These are phyloP conservation scores for Malus hybrid DNA, from an alignment of 331 rosid genomes.

Conservation along the genomic window DNA sequence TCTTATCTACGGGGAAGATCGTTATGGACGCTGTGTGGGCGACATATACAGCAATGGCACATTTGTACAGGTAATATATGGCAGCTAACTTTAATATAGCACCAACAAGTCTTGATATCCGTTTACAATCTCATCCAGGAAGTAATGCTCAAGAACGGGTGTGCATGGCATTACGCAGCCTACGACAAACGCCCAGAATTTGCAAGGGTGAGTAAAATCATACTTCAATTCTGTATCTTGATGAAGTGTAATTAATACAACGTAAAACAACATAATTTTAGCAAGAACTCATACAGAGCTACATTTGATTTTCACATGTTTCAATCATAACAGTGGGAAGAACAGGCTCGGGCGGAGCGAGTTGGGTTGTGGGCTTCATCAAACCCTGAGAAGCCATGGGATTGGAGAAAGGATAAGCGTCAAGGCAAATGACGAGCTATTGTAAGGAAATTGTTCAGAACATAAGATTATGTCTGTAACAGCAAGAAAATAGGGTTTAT, in stretches of 20 bases:
- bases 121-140: conserved; percentile 33
- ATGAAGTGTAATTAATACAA: background rate
- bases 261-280: no score
- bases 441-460: background rate
- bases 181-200: conserved; percentile 65
- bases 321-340: conserved; percentile 53
- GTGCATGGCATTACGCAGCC: conserved; percentile 78
- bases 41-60: conserved; percentile 60
- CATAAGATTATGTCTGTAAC: background rate
- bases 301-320: no score
- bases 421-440: conserved; percentile 15
- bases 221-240: background rate
- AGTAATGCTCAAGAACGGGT: conserved; percentile 73
- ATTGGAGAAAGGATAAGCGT: conserved; percentile 63
- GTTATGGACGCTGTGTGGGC: conserved; percentile 59
- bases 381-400: conserved; percentile 92
- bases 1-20: conserved; percentile 66
- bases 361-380: conserved; percentile 73
- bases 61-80: conserved; percentile 64
- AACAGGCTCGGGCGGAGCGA: conserved; percentile 47
- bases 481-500: background rate
- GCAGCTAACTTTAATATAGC: background rate
- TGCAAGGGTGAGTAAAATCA: conserved; percentile 30
- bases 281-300: no score
- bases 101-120: background rate